Conservation (phyloP, 2,329 filamentous ascomycete genomes). For the Colletotrichum liriopes region DNA sequence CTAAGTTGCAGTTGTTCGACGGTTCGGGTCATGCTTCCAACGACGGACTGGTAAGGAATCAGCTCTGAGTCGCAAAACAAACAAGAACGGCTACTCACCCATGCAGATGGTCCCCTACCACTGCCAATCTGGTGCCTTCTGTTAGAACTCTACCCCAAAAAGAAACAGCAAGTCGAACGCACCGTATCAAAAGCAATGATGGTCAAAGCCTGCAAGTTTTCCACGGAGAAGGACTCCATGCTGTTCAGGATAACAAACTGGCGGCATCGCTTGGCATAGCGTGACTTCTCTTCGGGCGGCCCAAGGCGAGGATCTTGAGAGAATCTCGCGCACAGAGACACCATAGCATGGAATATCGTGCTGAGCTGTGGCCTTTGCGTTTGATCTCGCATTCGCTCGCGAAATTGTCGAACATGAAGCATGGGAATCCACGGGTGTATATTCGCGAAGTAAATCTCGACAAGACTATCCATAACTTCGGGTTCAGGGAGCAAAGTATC, state of each 20-base stretch:
- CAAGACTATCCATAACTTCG: conserved; percentile 52
- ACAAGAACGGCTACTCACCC: no score
- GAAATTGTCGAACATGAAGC: conserved; percentile 50
- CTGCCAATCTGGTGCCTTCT: no score
- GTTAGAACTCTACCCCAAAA: no score
- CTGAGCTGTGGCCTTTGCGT: conserved; percentile 44
- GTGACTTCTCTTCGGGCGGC: conserved; percentile 36
- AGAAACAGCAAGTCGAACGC: no score
- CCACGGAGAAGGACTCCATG: conserved; percentile 54
- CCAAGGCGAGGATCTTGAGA: conserved; percentile 48
- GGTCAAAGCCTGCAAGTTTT: conserved; percentile 53
- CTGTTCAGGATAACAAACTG: conserved; percentile 52
- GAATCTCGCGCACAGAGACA: conserved; percentile 48
- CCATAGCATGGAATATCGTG: conserved; percentile 56
- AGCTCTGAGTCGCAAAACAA: no score
- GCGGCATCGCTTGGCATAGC: conserved; percentile 47
- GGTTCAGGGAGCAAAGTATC: conserved; percentile 45
- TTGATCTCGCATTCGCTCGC: conserved; percentile 44
- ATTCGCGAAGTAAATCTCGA: conserved; percentile 54
- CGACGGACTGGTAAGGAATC: no score
- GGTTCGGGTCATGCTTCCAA: no score
- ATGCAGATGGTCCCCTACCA: no score
- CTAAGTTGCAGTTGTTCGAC: no score
- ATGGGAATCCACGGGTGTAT: conserved; percentile 60
- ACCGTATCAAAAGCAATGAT: conserved; percentile 51